Evolutionary conservation across 2,329 filamentous ascomycete species (phyloP).

Genomic region (Fusarium citri): DNA sequence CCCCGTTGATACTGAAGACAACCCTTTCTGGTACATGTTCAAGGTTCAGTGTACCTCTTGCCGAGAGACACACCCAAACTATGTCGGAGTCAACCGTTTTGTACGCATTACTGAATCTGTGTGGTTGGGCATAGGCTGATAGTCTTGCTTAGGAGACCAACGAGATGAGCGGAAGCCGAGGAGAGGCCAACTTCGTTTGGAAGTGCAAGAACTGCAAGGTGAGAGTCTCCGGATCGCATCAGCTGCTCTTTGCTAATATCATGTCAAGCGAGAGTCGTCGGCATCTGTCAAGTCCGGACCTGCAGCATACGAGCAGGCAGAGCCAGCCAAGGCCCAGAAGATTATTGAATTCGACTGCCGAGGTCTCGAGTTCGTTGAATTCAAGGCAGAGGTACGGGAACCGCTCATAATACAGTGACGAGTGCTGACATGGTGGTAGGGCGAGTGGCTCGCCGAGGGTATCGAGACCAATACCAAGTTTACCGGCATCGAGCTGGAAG

Average conservation of each 20-base stretch:
- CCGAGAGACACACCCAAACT: slow-evolving; percentile 88
- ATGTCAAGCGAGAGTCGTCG: slow-evolving; percentile 78
- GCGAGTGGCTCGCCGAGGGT: slow-evolving; percentile 89
- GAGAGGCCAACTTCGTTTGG: slow-evolving; percentile 99
- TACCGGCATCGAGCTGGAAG: slow-evolving; percentile 80
- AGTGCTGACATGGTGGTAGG: slow-evolving; percentile 61
- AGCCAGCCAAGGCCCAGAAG: slow-evolving; percentile 80
- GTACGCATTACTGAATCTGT: slow-evolving; percentile 62
- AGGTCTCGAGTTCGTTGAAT: slow-evolving; percentile 90
- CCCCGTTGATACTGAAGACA: slow-evolving; percentile 82
- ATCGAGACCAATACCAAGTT: slow-evolving; percentile 86
- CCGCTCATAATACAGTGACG: accelerated
- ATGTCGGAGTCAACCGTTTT: slow-evolving; percentile 87
- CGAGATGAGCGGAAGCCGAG: slow-evolving; percentile 91
- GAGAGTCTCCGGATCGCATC: background rate
- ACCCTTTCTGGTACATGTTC: slow-evolving; percentile 96
- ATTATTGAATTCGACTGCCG: slow-evolving; percentile 94
- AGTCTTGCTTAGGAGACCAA: slow-evolving; percentile 76
- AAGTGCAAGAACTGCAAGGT: slow-evolving; percentile 99
- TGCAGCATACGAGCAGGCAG: slow-evolving; percentile 74
- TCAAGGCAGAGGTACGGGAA: slow-evolving; percentile 81
- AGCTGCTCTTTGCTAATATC: slow-evolving; percentile 1
- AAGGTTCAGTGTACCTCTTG: slow-evolving; percentile 99
- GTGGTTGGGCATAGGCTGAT: slow-evolving; percentile 9
- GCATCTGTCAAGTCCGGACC: slow-evolving; percentile 84